phyloP scores from a whole-genome alignment of 208 protist species.

The Entamoeba histolytica region DNA sequence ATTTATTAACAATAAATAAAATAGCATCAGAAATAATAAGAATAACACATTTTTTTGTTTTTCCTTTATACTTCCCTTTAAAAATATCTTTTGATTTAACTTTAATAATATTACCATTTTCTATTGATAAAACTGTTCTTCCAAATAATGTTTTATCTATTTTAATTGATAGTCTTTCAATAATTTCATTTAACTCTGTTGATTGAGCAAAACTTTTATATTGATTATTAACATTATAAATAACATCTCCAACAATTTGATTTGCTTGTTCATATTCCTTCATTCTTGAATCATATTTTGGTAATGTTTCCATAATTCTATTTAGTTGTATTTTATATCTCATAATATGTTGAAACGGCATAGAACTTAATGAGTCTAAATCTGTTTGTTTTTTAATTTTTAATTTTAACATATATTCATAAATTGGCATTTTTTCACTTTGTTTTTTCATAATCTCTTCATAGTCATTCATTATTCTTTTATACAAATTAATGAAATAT shows the following conservation, averaged over 20 bases:
- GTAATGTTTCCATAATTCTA: background rate
- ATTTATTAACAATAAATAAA: background rate
- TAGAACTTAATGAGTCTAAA: background rate
- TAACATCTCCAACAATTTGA: background rate
- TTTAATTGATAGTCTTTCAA: background rate
- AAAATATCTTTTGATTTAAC: background rate
- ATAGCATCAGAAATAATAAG: background rate
- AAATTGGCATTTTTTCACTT: background rate
- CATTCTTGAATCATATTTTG: background rate
- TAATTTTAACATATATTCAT: background rate
- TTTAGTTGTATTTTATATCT: background rate
- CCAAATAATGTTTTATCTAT: background rate
- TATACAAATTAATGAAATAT: background rate
- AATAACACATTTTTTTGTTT: background rate
- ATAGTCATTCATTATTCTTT: background rate
- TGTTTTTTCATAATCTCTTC: background rate
- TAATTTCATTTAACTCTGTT: background rate
- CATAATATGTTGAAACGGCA: background rate
- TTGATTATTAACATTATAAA: background rate
- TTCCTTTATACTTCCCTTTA: background rate
- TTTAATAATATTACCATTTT: background rate
- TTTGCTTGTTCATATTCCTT: background rate
- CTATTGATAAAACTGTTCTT: background rate
- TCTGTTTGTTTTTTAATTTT: background rate
- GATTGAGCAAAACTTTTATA: background rate